These are phyloP conservation scores for Aristolochia californica DNA, from an alignment of 164 flowering plant genomes.

Conservation along the genomic window DNA sequence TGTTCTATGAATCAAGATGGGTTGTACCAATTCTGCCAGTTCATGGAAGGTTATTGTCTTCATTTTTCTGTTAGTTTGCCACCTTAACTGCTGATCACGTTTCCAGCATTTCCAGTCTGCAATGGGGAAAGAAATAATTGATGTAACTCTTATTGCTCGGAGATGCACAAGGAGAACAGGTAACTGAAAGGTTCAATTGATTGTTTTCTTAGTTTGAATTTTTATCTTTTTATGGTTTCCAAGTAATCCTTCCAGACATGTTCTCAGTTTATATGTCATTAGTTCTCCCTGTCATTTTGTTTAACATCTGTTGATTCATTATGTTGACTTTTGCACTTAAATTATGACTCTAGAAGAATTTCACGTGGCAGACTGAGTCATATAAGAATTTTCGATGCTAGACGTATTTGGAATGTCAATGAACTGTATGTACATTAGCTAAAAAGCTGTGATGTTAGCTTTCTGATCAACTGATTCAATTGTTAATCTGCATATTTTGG, in stretches of 20 bases:
- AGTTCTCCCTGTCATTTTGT: too few relatives aligned
- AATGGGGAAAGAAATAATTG: conserved; percentile 64
- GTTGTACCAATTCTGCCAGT: not conserved
- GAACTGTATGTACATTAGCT: too few relatives aligned
- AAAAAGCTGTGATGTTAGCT: not conserved
- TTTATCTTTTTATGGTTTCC: too few relatives aligned
- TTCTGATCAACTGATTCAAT: not conserved
- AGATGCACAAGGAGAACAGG: conserved; percentile 94
- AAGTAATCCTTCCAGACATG: too few relatives aligned
- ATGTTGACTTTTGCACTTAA: too few relatives aligned
- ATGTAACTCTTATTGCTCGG: conserved; percentile 83
- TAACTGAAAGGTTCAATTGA: conserved; percentile 14
- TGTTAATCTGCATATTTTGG: conserved; percentile 5
- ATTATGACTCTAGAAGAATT: too few relatives aligned
- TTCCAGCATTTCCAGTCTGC: conserved; percentile 83
- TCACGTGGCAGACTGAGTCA: too few relatives aligned
- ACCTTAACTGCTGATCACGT: conserved; percentile 56
- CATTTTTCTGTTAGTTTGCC: conserved; percentile 1
- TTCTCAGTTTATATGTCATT: too few relatives aligned
- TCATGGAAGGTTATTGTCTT: conserved; percentile 1
- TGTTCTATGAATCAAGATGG: not conserved
- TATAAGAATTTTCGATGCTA: too few relatives aligned
- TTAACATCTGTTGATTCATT: too few relatives aligned
- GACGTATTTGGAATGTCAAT: too few relatives aligned
- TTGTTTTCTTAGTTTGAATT: too few relatives aligned